Conservation (phyloP, 73 alveolate genomes). For the Tetrahymena thermophila region DNA sequence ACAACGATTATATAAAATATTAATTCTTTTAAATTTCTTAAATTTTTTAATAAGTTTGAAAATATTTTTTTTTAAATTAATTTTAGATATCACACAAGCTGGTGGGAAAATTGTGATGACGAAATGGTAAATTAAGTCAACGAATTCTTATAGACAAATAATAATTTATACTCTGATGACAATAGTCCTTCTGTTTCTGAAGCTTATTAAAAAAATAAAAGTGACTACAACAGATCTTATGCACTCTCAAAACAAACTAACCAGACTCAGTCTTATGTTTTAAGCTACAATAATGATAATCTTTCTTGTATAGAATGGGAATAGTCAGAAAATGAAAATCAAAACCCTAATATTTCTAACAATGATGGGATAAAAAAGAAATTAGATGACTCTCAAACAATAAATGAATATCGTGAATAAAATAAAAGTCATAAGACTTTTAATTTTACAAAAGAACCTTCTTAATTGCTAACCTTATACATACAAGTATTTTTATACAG, state of each 20-base stretch:
- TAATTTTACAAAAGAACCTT: not conserved
- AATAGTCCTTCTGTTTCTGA: not conserved
- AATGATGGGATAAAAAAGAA: not conserved
- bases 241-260: not conserved
- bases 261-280: not conserved
- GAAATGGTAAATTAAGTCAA: not conserved
- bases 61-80: not conserved
- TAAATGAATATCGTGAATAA: not conserved
- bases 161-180: not conserved
- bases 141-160: not conserved
- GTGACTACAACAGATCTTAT: not conserved
- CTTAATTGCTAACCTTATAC: not conserved
- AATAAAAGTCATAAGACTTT: not conserved
- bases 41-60: not conserved
- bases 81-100: not conserved
- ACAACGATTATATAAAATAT: no score
- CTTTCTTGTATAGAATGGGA: not conserved
- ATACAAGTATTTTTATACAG: not conserved
- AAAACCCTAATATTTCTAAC: not conserved
- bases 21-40: not conserved
- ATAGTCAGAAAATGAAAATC: not conserved
- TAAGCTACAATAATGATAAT: not conserved
- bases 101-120: not conserved
- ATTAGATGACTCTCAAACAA: not conserved
- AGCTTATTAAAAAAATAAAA: not conserved